Evolutionary conservation across 2,329 filamentous ascomycete species (phyloP).

Genomic region (Paraconiothyrium sp.): DNA sequence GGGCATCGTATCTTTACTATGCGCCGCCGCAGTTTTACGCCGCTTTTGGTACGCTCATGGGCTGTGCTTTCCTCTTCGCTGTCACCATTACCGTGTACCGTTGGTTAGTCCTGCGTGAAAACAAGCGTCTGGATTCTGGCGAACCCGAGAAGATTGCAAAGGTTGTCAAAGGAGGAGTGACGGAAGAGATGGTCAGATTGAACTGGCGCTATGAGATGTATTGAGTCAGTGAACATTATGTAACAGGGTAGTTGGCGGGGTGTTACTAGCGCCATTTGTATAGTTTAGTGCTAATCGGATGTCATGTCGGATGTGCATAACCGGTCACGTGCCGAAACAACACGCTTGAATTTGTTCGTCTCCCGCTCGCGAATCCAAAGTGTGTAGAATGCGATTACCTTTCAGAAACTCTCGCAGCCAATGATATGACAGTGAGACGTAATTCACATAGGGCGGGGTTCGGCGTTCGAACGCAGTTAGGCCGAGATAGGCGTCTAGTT

Average conservation of each 20-base stretch:
- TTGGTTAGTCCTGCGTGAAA: conserved; percentile 34
- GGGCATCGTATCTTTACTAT: conserved; percentile 36
- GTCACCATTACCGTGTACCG: conserved; percentile 31
- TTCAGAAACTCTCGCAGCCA: neutral
- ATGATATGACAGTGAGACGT: neutral
- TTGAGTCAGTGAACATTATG: conserved; percentile 8
- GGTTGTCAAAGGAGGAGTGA: conserved; percentile 34
- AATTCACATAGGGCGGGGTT: neutral
- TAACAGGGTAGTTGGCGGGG: neutral
- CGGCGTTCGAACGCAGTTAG: neutral
- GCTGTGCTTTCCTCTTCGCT: conserved; percentile 29
- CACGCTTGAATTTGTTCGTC: no score
- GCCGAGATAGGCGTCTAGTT: conserved; percentile 4
- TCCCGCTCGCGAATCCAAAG: neutral
- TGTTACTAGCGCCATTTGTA: no score
- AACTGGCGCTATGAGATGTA: conserved; percentile 38
- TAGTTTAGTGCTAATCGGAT: no score
- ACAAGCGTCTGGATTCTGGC: conserved; percentile 31
- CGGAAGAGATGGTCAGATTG: conserved; percentile 32
- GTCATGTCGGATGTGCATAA: neutral
- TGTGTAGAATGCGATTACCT: neutral
- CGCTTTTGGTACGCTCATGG: conserved; percentile 35
- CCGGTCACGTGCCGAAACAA: neutral
- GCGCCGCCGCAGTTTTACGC: conserved; percentile 34
- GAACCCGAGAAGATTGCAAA: conserved; percentile 31